Evolutionary conservation across 2,329 filamentous ascomycete genomes (phyloP), one percentile per base, ranked within the genome.

Genomic region (Sporothrix euskadiensis): DNA sequence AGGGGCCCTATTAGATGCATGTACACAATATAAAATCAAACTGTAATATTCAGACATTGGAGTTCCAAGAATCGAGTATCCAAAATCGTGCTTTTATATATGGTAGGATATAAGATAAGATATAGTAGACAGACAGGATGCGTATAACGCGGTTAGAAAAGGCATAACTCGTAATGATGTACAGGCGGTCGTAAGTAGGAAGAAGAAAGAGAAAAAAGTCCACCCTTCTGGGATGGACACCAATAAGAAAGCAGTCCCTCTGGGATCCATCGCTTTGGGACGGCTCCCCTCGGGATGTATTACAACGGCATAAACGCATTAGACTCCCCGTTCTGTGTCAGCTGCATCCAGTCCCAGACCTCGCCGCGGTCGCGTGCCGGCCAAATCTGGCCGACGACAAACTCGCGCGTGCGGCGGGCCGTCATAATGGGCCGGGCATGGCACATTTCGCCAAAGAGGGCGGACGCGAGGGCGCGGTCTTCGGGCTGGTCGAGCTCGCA

Each of bases 261-360:
- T 26, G 26, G 26, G 26, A 26, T 26, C 26, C 26, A 26, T 26
- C 26, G 26, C 26, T 26, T 26, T 26, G 26, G 26, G 26, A 19
- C 56, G 10, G 41, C 14, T 7, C 19, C 6, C 14, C 30, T 12
- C 3, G 9, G 41, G 41, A 47, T 14, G 41, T 1, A 12, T 14
- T 52, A 76, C 30, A 74, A 12, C 2, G 75, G 75, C 56, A 76
- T 73, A 72, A 73, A 76, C 0, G 32, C 66, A 19, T 73, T 52
- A 4, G 69, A 63, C 22, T n/a, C 49, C n/a, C 49, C 22, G n/a
- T 39, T 32, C 26, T 66, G 72, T 14, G 72, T 49, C 69, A 76
- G 69, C n/a, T 73, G 49, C 75, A 76, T 75, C 75, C 75, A 76
- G 63, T 76, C 75, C 75, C 74, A 76, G 1, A 72, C 30, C 2